Base-by-base conservation (phyloP, 164 flowering plant species). In the Platanus orientalis region DNA sequence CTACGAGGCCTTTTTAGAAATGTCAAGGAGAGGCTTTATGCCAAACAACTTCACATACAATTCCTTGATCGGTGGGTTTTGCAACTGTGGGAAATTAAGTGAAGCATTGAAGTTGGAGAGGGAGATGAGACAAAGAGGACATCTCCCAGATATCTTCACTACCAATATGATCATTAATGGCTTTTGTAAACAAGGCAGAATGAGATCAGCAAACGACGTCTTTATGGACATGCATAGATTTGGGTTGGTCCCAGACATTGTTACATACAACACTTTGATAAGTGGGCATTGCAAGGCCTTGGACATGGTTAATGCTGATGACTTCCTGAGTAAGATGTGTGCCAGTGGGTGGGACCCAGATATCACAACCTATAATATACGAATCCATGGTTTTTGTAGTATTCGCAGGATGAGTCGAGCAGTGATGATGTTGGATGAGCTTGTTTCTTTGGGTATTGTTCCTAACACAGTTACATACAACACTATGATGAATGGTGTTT, bases 41-140 rank as follows among this genome's bases (percentile, higher is more conserved):
- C 98, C 98, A 24, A 94, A 94, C 70, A 94, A 89, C 59, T 89
- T 81, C 71, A 71, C 79, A 10, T 94, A 91, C 70, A 94, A 89
- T 69, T 89, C 98, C 60, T 70, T 94, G 76, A 91, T 94, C 34
- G 64, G 69, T 73, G 97, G 93, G 11, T 84, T 81, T 53, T 86
- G 90, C 71, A 79, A 71, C 62, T 36, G 56, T 54, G 90, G 96
- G 10, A 77, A 65, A 60, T 40, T 91, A 49, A 54, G 63, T 49
- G 80, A 88, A 69, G 97, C 97, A 54, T 52, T 86, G 70, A 77
- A 69, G 62, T 75, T 91, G 75, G 84, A 82, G 73, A 71, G 45
- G 59, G 84, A 84, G 69, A 94, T 94, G 98, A 78, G 80, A 73
- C 71, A 73, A 45, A 81, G 71, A 63, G 98, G 89, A 57, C 89